These are phyloP conservation scores for Sporothrix variecibatus DNA, from an alignment of 2,329 filamentous ascomycete genomes.

Conservation along the genomic window DNA sequence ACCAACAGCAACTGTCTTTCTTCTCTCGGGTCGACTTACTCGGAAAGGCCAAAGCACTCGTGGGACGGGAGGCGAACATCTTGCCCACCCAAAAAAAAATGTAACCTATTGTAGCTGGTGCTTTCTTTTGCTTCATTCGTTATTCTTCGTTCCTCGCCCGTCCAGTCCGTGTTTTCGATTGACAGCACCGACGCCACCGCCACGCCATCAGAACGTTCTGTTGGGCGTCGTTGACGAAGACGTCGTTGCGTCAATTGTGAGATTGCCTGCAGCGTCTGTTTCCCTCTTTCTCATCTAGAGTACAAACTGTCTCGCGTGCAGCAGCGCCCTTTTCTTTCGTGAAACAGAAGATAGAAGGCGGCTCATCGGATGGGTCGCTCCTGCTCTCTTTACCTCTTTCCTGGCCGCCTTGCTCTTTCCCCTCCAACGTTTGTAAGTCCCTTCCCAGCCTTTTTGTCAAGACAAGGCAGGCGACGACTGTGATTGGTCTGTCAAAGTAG, in stretches of 20 bases:
- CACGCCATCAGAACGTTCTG: neutral
- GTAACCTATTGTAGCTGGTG: neutral
- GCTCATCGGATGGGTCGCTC: slow-evolving; percentile 1
- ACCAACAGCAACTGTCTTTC: neutral
- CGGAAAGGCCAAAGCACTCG: slow-evolving; percentile 2
- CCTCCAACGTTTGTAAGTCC: neutral
- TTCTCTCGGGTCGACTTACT: slow-evolving; percentile 22
- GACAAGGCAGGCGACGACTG: neutral
- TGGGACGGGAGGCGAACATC: neutral
- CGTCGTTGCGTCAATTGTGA: neutral
- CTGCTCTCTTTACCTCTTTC: neutral
- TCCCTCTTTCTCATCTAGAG: neutral
- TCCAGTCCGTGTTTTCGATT: neutral
- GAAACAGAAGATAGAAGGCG: neutral
- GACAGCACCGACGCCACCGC: slow-evolving; percentile 14
- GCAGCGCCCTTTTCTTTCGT: neutral
- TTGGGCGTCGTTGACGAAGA: neutral
- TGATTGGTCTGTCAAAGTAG: slow-evolving; percentile 18
- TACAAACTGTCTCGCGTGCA: neutral
- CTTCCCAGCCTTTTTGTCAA: neutral
- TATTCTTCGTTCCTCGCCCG: neutral
- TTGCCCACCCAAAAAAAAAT: neutral
- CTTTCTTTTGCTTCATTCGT: neutral
- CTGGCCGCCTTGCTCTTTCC: neutral
- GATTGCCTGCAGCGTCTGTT: neutral